Evolutionary conservation across 139 green algal species (phyloP).

Genomic region (Mesotaenium endlicherianum): DNA sequence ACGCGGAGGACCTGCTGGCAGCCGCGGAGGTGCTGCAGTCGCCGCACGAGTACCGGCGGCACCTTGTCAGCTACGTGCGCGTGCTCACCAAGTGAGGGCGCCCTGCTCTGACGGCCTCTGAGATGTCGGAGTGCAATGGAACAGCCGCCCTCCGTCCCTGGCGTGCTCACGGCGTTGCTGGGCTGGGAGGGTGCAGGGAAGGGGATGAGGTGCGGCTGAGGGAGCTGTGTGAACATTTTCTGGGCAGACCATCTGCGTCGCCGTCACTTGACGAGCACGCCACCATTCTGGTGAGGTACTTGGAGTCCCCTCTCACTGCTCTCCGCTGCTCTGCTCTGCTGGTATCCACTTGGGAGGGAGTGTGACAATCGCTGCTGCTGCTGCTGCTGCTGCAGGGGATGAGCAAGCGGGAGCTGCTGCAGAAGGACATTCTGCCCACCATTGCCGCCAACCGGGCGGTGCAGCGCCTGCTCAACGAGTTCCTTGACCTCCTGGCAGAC

Average conservation of each 20-base stretch:
- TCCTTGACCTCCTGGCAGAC: constrained; percentile 32
- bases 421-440: constrained; percentile 23
- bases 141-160: neutral
- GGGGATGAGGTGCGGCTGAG: constrained; percentile 34
- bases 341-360: neutral
- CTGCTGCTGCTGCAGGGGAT: constrained; percentile 10
- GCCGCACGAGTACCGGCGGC: constrained; percentile 19
- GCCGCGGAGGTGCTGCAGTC: constrained; percentile 12
- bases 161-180: neutral
- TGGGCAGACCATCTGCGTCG: constrained; percentile 21
- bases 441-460: constrained; percentile 26
- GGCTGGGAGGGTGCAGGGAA: constrained; percentile 10
- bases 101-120: neutral
- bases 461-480: constrained; percentile 39
- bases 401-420: constrained; percentile 9
- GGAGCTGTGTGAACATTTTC: constrained; percentile 43
- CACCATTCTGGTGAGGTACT: neutral
- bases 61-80: constrained; percentile 29
- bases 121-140: neutral
- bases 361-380: neutral
- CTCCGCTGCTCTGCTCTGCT: neutral
- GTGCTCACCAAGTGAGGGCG: constrained; percentile 28
- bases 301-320: neutral
- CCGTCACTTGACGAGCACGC: neutral
- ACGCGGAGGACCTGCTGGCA: constrained; percentile 34